Percentiles rank a stretch among this genome's conserved stretches.
Evolutionary conservation across 768 basidiomycete species (phyloP).

Genomic region (Cystoderma amianthinum): DNA sequence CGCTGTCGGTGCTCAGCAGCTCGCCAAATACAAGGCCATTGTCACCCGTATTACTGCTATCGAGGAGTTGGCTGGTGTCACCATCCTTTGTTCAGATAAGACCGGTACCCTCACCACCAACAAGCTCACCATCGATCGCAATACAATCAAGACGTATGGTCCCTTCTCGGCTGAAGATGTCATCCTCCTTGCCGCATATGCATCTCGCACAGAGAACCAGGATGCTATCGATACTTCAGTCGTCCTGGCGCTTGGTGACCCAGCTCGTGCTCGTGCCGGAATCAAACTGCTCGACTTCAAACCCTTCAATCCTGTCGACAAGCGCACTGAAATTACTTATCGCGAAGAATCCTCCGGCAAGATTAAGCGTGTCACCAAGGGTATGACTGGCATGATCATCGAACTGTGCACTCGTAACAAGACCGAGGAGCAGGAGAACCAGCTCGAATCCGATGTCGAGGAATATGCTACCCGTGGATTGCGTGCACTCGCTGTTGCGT

Average conservation of each 20-base stretch:
- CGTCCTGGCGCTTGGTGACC: slow-evolving; percentile 70
- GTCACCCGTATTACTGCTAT: slow-evolving; percentile 99
- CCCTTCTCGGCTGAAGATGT: slow-evolving; percentile 86
- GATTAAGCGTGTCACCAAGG: slow-evolving; percentile 98
- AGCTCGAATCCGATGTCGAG: slow-evolving; percentile 91
- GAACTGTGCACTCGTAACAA: slow-evolving; percentile 97
- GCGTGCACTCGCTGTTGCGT: slow-evolving; percentile 94
- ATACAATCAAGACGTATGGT: slow-evolving; percentile 87
- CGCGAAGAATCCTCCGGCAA: slow-evolving; percentile 90
- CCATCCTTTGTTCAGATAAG: slow-evolving; percentile 98
- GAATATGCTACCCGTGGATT: slow-evolving; percentile 95
- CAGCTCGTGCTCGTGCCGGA: slow-evolving; percentile 72
- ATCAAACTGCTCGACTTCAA: slow-evolving; percentile 99
- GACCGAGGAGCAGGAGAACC: slow-evolving; percentile 86
- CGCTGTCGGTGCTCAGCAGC: slow-evolving; percentile 97
- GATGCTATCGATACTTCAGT: slow-evolving; percentile 94
- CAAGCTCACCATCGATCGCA: slow-evolving; percentile 95
- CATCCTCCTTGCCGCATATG: slow-evolving; percentile 90
- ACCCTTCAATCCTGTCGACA: slow-evolving; percentile 99
- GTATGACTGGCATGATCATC: slow-evolving; percentile 99
- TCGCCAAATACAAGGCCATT: slow-evolving; percentile 99
- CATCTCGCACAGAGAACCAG: slow-evolving; percentile 98
- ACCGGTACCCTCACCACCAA: slow-evolving; percentile 98
- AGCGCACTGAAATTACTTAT: slow-evolving; percentile 98
- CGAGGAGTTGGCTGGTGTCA: slow-evolving; percentile 96